Evolutionary conservation across 768 basidiomycete species (phyloP).

Genomic region (Amanita rubescens): DNA sequence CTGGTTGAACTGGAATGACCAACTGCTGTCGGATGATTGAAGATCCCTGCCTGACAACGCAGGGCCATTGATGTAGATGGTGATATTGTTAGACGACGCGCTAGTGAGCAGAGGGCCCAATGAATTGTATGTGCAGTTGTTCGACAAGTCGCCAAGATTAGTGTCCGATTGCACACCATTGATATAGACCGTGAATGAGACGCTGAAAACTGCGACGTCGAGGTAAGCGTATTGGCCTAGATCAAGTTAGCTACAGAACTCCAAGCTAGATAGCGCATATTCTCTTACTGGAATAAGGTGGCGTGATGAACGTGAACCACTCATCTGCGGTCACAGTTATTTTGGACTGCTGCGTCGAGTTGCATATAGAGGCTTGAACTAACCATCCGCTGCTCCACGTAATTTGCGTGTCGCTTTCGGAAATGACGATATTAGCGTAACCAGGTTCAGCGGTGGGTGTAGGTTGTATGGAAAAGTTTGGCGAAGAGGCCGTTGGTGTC

Average conservation of each 20-base stretch:
- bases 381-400: not conserved
- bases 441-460: not conserved
- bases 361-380: not conserved
- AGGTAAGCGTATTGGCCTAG: not conserved
- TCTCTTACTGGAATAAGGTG: not conserved
- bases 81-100: not conserved
- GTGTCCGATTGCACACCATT: not conserved
- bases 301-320: not conserved
- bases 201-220: not conserved
- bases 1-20: slow-evolving; percentile 2
- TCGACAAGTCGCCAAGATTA: not conserved
- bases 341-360: not conserved
- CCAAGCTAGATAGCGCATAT: not conserved
- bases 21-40: not conserved
- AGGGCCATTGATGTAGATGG: not conserved
- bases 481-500: not conserved
- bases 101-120: not conserved
- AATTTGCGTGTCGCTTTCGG: not conserved
- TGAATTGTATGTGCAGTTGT: slow-evolving; percentile 1
- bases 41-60: not conserved
- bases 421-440: not conserved
- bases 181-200: not conserved
- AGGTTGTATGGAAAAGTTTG: not conserved
- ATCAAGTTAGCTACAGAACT: not conserved
- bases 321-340: not conserved